Evolutionary conservation across 768 basidiomycete genomes (phyloP).

Genomic region (Leccinum subtestaceum): DNA sequence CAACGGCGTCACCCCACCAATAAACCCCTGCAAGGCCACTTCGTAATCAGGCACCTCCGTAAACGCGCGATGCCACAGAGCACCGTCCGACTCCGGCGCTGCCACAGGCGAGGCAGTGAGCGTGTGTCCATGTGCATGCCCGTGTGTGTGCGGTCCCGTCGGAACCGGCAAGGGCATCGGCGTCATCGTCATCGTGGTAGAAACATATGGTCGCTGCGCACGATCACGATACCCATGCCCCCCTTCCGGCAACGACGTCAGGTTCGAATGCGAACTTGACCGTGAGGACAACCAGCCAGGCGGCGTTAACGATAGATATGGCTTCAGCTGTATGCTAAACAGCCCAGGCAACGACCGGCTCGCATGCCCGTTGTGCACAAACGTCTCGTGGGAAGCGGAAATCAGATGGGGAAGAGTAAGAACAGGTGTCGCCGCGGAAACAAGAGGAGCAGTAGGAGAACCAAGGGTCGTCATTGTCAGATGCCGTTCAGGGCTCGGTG

Average conservation of each 20-base stretch:
- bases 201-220: background rate
- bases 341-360: conserved; percentile 51
- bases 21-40: conserved; percentile 80
- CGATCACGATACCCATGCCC: background rate
- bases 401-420: background rate
- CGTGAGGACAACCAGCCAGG: conserved; percentile 41
- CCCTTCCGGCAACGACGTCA: conserved; percentile 12
- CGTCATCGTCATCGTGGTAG: background rate
- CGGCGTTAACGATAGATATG: conserved; percentile 46
- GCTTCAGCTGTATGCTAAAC: conserved; percentile 62
- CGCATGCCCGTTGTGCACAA: conserved; percentile 49
- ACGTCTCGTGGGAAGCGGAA: conserved; percentile 41
- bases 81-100: conserved; percentile 26
- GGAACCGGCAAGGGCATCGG: background rate
- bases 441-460: background rate
- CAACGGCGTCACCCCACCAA: conserved; percentile 88
- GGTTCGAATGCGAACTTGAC: conserved; percentile 34
- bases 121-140: background rate
- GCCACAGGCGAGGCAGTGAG: conserved; percentile 5
- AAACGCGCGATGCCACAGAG: conserved; percentile 57
- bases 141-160: background rate
- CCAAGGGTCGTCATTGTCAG: conserved; percentile 9
- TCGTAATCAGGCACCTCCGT: conserved; percentile 85
- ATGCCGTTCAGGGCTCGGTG: conserved; percentile 56
- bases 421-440: background rate